A percentile compares a stretch with the other conserved stretches of the same genome.
Evolutionary conservation across 768 basidiomycete genomes (phyloP).

Genomic region (Clitopilus passeckerianus): DNA sequence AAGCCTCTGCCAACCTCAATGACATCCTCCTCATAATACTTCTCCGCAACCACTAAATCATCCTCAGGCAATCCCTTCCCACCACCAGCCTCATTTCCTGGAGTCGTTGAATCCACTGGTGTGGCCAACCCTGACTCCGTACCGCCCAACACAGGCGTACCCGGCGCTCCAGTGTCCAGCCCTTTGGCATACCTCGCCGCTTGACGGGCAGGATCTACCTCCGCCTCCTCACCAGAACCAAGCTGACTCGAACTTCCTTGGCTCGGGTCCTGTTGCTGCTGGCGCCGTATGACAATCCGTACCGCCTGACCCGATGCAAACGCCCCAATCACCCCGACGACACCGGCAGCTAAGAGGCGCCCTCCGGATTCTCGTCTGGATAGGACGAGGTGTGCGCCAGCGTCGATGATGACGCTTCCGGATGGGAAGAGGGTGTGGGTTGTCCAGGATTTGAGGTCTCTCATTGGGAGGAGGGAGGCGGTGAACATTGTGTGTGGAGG

Average conservation of each 20-base stretch:
- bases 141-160: constrained; percentile 46
- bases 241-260: constrained; percentile 1
- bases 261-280: constrained; percentile 21
- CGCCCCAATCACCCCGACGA: constrained; percentile 77
- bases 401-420: constrained; percentile 84
- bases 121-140: constrained; percentile 33
- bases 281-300: constrained; percentile 59
- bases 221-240: constrained; percentile 16
- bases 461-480: constrained; percentile 63
- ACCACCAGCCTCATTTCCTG: constrained; percentile 35
- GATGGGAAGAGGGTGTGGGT: constrained; percentile 90
- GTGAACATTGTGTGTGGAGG: constrained; percentile 90
- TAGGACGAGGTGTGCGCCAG: constrained; percentile 84
- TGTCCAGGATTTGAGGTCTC: constrained; percentile 94
- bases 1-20: constrained; percentile 91
- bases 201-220: constrained; percentile 22
- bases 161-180: constrained; percentile 44
- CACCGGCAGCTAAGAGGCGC: constrained; percentile 87
- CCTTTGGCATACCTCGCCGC: constrained; percentile 29
- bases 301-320: constrained; percentile 97
- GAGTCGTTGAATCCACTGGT: constrained; percentile 40
- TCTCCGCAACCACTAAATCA: constrained; percentile 19
- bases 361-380: constrained; percentile 86
- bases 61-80: constrained; percentile 30
- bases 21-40: constrained; percentile 51